Conservation (phyloP, 2,329 filamentous ascomycete genomes). For the Calonectria pauciramosa region DNA sequence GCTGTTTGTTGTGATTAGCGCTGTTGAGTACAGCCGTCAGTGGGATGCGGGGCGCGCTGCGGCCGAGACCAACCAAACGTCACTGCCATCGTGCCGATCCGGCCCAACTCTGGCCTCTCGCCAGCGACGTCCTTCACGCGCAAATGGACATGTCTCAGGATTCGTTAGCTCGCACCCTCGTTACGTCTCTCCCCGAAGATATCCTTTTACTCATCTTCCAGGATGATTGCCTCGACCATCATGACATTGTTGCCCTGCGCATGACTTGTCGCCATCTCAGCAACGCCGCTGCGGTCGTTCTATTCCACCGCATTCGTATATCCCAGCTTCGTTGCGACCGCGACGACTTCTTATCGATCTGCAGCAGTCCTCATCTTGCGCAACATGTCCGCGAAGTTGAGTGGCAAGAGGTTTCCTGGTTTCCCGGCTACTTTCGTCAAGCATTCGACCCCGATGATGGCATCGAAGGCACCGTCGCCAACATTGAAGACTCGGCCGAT, state of each 20-base stretch:
- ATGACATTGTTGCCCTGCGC: not conserved
- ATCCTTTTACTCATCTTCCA: not conserved
- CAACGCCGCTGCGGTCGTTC: not conserved
- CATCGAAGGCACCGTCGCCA: not conserved
- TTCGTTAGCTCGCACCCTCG: not conserved
- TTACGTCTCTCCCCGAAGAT: conserved; percentile 1
- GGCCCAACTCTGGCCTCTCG: no score
- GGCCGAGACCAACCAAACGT: no score
- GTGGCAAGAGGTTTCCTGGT: conserved; percentile 17
- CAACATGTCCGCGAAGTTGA: conserved; percentile 2
- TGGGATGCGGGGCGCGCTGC: no score
- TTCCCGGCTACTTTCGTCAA: conserved; percentile 1
- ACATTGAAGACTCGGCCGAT: not conserved
- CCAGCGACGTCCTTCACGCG: not conserved
- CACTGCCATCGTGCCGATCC: no score
- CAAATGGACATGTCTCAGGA: not conserved
- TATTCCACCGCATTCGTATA: not conserved
- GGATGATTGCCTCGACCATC: not conserved
- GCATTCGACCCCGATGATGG: not conserved
- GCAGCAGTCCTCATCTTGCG: not conserved
- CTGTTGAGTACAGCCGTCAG: no score
- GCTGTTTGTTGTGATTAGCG: not conserved
- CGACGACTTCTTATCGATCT: conserved; percentile 9
- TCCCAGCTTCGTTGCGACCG: conserved; percentile 4
- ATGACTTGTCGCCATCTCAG: not conserved